These are phyloP conservation scores for Neonectria punicea DNA, from an alignment of 2,329 filamentous ascomycete species.

Conservation along the genomic window DNA sequence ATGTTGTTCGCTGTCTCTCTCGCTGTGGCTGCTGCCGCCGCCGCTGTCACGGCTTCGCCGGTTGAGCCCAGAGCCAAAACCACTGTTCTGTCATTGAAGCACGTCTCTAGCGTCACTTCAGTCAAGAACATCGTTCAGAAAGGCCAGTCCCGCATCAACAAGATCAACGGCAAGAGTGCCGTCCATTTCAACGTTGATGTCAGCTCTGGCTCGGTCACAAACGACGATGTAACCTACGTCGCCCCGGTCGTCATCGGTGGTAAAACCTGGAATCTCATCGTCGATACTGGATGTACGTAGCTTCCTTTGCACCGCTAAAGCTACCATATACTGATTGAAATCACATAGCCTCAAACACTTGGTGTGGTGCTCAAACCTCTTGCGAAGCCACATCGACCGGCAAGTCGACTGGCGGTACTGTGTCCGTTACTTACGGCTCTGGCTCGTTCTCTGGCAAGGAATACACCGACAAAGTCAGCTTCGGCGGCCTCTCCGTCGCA, in stretches of 20 bases:
- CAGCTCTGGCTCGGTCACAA: constrained; percentile 41
- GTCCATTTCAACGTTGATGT: constrained; percentile 7
- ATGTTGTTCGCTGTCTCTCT: constrained; percentile 6
- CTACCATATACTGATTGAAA: background rate
- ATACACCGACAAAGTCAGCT: background rate
- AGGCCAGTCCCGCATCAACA: constrained; percentile 38
- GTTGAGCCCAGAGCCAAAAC: constrained; percentile 34
- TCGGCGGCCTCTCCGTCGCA: background rate
- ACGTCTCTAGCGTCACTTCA: constrained; percentile 36
- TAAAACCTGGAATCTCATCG: constrained; percentile 40
- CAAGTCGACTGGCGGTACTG: background rate
- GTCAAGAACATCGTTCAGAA: constrained; percentile 38
- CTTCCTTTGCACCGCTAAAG: constrained; percentile 23
- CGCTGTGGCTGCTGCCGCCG: constrained; percentile 24
- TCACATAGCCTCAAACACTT: background rate
- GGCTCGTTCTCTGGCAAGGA: constrained; percentile 1
- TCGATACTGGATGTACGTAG: constrained; percentile 43
- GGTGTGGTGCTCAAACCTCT: background rate
- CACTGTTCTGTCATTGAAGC: constrained; percentile 35
- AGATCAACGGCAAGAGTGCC: constrained; percentile 32
- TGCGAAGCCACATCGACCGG: background rate
- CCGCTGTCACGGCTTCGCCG: constrained; percentile 38
- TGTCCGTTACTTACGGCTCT: background rate
- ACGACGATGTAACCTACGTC: constrained; percentile 41
- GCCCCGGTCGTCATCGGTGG: constrained; percentile 41